A percentile compares a stretch with the other conserved stretches of the same genome.
Conservation (phyloP, 2,329 filamentous ascomycete species). For the Myrmaecium sp. region DNA sequence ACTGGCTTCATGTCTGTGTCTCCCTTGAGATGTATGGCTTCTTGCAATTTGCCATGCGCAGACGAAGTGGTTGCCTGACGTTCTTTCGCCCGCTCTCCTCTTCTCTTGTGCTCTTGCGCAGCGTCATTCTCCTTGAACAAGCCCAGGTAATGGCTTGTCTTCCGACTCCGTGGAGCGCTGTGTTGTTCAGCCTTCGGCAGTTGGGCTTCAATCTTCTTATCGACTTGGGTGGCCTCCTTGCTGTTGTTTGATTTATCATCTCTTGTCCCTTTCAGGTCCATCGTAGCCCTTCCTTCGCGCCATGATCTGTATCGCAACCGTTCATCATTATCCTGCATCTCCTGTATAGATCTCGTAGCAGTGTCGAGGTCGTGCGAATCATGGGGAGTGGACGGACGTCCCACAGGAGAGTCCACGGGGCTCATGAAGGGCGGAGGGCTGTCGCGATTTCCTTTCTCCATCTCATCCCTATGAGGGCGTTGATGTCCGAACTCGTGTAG, state of each 20-base stretch:
- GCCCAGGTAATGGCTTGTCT: conserved; percentile 48
- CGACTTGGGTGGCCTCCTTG: conserved; percentile 31
- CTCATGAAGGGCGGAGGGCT: conserved; percentile 21
- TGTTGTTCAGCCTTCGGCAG: conserved; percentile 38
- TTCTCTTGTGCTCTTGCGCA: conserved; percentile 33
- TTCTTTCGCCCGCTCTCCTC: conserved; percentile 27
- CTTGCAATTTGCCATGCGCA: no score
- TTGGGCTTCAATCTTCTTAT: conserved; percentile 47
- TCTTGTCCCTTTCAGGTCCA: conserved; percentile 19
- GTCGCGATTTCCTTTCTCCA: conserved; percentile 10
- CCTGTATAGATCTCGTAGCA: conserved; percentile 4
- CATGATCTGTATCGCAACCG: conserved; percentile 30
- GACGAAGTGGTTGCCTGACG: no score
- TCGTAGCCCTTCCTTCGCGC: conserved; percentile 29
- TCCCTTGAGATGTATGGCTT: no score
- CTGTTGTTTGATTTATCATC: conserved; percentile 26
- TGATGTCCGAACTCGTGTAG: conserved; percentile 17
- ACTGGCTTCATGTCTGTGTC: no score
- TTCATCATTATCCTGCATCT: conserved; percentile 21
- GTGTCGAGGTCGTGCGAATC: conserved; percentile 8
- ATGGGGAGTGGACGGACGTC: conserved; percentile 14
- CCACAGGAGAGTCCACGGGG: conserved; percentile 18
- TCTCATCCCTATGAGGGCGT: conserved; percentile 13
- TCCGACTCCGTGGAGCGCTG: conserved; percentile 41
- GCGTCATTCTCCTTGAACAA: conserved; percentile 47